Conservation (phyloP, 1,139 yeast species). For the Taiozyma sp. region DNA sequence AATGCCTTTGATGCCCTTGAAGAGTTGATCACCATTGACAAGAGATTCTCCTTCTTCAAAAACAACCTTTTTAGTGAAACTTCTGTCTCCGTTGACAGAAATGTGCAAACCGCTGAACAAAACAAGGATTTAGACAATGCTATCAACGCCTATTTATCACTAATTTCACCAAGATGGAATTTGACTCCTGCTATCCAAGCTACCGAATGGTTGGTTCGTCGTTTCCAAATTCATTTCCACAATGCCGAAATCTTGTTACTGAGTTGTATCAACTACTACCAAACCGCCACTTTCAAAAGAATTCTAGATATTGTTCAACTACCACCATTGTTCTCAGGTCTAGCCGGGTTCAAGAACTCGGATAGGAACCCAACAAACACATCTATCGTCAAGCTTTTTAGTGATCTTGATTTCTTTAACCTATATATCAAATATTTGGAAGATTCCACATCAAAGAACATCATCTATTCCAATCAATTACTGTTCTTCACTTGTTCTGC, state of each 20-base stretch:
- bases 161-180: slow-evolving; percentile 63
- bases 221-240: slow-evolving; percentile 82
- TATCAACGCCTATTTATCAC: slow-evolving; percentile 65
- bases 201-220: slow-evolving; percentile 90
- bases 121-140: slow-evolving; percentile 69
- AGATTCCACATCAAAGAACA: slow-evolving; percentile 48
- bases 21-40: slow-evolving; percentile 66
- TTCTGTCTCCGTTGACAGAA: slow-evolving; percentile 73
- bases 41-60: slow-evolving; percentile 67
- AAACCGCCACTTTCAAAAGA: slow-evolving; percentile 67
- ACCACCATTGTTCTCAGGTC: slow-evolving; percentile 76
- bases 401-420: slow-evolving; percentile 64
- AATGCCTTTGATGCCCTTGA: slow-evolving; percentile 73
- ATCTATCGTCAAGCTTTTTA: slow-evolving; percentile 69
- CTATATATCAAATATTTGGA: slow-evolving; percentile 59
- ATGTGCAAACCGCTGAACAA: slow-evolving; percentile 74
- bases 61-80: slow-evolving; percentile 77
- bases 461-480: slow-evolving; percentile 65
- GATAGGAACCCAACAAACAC: slow-evolving; percentile 62
- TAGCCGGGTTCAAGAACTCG: slow-evolving; percentile 62
- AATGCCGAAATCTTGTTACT: slow-evolving; percentile 71
- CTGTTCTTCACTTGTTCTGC: slow-evolving; percentile 80
- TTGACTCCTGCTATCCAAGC: slow-evolving; percentile 77
- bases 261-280: slow-evolving; percentile 74
- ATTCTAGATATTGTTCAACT: slow-evolving; percentile 65